These are phyloP conservation scores for Scheffersomyces segobiensis DNA, from an alignment of 1,139 yeast species.

Conservation along the genomic window DNA sequence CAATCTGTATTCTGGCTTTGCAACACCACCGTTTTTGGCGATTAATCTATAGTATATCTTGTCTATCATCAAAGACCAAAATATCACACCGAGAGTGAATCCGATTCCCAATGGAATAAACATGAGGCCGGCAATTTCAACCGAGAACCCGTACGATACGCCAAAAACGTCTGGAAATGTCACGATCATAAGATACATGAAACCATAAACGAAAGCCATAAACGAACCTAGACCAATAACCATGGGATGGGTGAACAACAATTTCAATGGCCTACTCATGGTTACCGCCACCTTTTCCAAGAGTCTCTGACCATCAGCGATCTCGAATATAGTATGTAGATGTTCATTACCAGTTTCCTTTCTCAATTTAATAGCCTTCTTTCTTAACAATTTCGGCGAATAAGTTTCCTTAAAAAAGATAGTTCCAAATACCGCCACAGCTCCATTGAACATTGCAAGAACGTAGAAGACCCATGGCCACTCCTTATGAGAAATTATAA, in stretches of 20 bases:
- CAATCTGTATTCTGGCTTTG: conserved; percentile 57
- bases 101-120: conserved; percentile 58
- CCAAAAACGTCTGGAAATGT: conserved; percentile 57
- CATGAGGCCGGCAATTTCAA: conserved; percentile 59
- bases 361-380: conserved; percentile 46
- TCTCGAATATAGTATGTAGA: conserved; percentile 58
- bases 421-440: conserved; percentile 43
- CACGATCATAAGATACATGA: conserved; percentile 46
- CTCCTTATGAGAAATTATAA: conserved; percentile 42
- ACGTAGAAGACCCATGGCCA: conserved; percentile 68
- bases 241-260: conserved; percentile 59
- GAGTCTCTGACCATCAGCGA: conserved; percentile 32
- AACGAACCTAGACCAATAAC: conserved; percentile 56
- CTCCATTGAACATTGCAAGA: conserved; percentile 51
- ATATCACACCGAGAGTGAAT: conserved; percentile 41
- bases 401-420: conserved; percentile 54
- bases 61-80: conserved; percentile 48
- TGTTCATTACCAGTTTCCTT: conserved; percentile 52
- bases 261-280: conserved; percentile 52
- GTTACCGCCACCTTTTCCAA: conserved; percentile 30
- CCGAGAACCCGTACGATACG: conserved; percentile 43
- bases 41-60: conserved; percentile 33
- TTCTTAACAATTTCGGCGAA: conserved; percentile 50
- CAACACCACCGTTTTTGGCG: conserved; percentile 46
- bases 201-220: conserved; percentile 43